These are phyloP conservation scores for Penicillium corylophilum DNA, from an alignment of 2,329 filamentous ascomycete species.

Conservation along the genomic window DNA sequence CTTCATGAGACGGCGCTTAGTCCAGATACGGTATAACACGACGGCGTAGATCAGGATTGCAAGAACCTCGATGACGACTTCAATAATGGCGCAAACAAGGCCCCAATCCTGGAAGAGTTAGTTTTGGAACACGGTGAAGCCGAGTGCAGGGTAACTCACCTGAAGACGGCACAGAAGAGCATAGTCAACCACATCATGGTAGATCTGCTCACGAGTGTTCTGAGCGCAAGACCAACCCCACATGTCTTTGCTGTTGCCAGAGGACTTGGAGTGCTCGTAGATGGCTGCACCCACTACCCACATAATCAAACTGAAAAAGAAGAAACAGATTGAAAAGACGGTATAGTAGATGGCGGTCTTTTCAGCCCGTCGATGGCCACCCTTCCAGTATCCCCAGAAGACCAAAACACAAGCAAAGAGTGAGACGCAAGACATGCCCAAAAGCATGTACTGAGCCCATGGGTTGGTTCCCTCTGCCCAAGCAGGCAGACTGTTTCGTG, in stretches of 20 bases:
- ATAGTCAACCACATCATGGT: slow-evolving; percentile 79
- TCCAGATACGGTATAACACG: slow-evolving; percentile 97
- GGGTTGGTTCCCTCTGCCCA: slow-evolving; percentile 78
- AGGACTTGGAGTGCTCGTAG: slow-evolving; percentile 74
- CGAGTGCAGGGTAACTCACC: slow-evolving; percentile 49
- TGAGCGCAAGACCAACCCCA: slow-evolving; percentile 98
- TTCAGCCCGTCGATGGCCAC: slow-evolving; percentile 83
- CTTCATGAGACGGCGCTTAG: slow-evolving; percentile 91
- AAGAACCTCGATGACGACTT: slow-evolving; percentile 87
- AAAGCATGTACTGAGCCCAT: slow-evolving; percentile 87
- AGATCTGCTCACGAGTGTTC: slow-evolving; percentile 76
- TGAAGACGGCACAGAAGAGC: slow-evolving; percentile 85
- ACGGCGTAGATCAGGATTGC: slow-evolving; percentile 90
- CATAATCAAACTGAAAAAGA: slow-evolving; percentile 87
- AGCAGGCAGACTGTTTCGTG: slow-evolving; percentile 75
- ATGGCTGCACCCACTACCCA: slow-evolving; percentile 85
- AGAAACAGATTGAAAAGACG: slow-evolving; percentile 87
- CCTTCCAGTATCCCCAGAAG: slow-evolving; percentile 81
- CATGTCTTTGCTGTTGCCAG: slow-evolving; percentile 77
- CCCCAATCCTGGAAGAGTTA: slow-evolving; percentile 72
- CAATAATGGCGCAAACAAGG: slow-evolving; percentile 94
- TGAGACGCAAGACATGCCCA: slow-evolving; percentile 76
- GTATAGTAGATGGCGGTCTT: slow-evolving; percentile 96
- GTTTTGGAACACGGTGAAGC: slow-evolving; percentile 18
- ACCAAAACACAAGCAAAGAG: slow-evolving; percentile 75